phyloP scores from a whole-genome alignment of 73 alveolate genomes.

The Paraurostyla sp. region DNA sequence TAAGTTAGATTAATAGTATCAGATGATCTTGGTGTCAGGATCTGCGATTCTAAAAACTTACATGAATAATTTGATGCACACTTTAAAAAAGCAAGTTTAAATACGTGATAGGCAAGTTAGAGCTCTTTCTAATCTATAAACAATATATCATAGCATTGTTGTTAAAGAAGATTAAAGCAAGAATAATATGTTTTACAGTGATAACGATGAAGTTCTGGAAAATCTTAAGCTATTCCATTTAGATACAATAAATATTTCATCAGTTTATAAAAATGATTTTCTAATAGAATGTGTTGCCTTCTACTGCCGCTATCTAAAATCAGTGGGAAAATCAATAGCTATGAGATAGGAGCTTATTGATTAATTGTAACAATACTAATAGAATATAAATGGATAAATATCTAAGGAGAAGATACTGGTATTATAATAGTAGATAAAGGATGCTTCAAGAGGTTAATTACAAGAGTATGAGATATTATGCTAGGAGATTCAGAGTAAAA shows the following conservation, averaged over 20 bases:
- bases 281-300: neutral
- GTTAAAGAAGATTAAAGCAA: neutral
- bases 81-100: neutral
- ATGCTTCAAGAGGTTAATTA: neutral
- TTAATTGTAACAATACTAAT: neutral
- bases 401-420: neutral
- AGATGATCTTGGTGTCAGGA: neutral
- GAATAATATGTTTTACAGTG: neutral
- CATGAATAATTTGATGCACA: neutral
- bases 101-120: neutral
- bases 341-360: neutral
- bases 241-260: neutral
- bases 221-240: neutral
- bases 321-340: neutral
- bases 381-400: no score
- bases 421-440: neutral
- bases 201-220: neutral
- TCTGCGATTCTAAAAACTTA: neutral
- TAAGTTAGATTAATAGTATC: neutral
- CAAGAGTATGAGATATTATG: neutral
- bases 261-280: neutral
- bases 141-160: neutral
- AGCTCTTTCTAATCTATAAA: neutral
- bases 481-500: neutral
- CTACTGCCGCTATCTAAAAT: neutral